These are phyloP conservation scores for Chlorella sp. DNA, from an alignment of 139 green algal genomes.

Conservation along the genomic window DNA sequence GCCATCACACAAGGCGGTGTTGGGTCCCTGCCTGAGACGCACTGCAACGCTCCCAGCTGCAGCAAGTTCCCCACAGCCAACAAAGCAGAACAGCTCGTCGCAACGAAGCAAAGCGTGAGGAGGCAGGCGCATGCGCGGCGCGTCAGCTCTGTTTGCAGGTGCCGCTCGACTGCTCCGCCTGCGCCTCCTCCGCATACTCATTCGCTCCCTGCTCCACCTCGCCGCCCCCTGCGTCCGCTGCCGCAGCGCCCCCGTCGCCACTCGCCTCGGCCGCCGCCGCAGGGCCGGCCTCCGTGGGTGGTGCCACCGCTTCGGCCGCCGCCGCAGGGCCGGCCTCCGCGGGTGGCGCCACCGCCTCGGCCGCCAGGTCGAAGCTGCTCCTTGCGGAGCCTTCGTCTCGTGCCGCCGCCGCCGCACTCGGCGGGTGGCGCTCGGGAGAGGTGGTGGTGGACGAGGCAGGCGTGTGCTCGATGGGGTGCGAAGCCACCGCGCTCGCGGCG, in stretches of 20 bases:
- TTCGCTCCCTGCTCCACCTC: neutral
- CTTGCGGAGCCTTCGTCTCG: neutral
- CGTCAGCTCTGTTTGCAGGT: constrained; percentile 24
- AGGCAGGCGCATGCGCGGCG: no score
- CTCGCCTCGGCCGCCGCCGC: neutral
- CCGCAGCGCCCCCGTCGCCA: neutral
- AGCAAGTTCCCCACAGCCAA: no score
- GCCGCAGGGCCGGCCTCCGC: neutral
- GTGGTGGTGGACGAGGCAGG: neutral
- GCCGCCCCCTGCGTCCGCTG: neutral
- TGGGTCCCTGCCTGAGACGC: no score
- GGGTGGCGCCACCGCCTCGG: neutral
- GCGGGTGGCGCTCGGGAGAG: neutral
- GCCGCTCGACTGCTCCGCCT: constrained; percentile 19
- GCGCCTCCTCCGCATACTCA: neutral
- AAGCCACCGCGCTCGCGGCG: no score
- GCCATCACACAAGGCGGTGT: no score
- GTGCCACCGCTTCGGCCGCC: neutral
- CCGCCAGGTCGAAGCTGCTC: neutral
- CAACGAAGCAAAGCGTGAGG: no score
- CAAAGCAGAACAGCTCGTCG: no score
- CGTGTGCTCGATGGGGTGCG: neutral
- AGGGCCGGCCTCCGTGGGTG: neutral
- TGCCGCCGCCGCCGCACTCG: neutral
- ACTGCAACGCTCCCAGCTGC: no score